Percentiles rank a stretch among this genome's conserved stretches.
Evolutionary conservation across 208 protist genomes (phyloP).

Genomic region (Leishmania braziliensis): DNA sequence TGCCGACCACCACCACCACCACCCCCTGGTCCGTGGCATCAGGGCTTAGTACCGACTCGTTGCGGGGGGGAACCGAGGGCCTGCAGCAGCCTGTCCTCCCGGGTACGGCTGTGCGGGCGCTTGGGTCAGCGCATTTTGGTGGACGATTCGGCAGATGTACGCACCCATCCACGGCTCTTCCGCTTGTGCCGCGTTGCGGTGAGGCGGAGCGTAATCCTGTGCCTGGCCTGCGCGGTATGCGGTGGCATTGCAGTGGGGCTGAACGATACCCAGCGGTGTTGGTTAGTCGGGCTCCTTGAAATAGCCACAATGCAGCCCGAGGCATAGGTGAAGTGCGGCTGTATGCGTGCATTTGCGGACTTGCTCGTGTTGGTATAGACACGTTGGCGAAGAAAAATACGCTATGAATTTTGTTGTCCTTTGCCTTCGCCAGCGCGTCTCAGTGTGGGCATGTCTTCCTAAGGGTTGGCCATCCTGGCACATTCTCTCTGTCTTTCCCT

Average conservation of each 20-base stretch:
- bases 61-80: background rate
- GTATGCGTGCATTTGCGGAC: background rate
- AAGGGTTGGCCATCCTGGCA: background rate
- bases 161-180: background rate
- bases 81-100: background rate
- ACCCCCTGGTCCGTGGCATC: background rate
- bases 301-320: background rate
- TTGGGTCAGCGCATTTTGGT: background rate
- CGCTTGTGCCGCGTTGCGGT: background rate
- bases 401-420: background rate
- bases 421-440: background rate
- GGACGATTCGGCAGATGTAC: background rate
- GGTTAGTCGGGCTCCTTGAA: background rate
- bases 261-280: background rate
- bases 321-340: background rate
- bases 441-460: background rate
- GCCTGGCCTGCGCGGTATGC: background rate
- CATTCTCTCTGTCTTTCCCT: background rate
- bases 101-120: background rate
- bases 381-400: background rate
- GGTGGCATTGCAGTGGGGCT: background rate
- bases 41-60: background rate
- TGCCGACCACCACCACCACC: background rate
- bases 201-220: background rate
- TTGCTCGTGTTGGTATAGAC: background rate